Evolutionary conservation across 352 stramenopile species (phyloP).

Genomic region (Pythium phragmiticola): DNA sequence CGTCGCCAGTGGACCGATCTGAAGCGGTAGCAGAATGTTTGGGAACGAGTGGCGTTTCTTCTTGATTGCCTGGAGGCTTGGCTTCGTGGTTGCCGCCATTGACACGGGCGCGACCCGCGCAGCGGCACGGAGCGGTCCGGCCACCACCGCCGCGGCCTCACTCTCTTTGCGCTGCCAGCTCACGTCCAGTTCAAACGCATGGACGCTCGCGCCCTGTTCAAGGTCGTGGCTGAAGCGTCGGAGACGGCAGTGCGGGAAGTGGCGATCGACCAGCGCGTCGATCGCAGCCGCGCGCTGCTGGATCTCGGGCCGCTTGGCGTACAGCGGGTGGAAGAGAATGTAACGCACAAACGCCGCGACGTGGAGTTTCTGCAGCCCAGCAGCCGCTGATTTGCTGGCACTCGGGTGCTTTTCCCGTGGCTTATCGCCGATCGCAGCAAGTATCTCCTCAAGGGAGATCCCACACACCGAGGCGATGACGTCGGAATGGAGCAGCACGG

Average conservation of each 20-base stretch:
- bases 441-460: conserved; percentile 54
- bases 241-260: conserved; percentile 69
- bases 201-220: conserved; percentile 19
- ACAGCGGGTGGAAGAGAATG: conserved; percentile 75
- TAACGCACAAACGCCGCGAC: conserved; percentile 67
- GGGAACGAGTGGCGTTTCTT: conserved; percentile 69
- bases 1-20: conserved; percentile 11
- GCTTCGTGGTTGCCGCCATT: conserved; percentile 21
- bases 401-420: conserved; percentile 38
- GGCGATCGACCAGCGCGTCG: conserved; percentile 57
- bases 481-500: conserved; percentile 62
- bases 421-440: conserved; percentile 54
- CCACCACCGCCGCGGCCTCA: neutral
- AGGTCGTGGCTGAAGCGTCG: conserved; percentile 65
- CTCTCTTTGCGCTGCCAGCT: conserved; percentile 25
- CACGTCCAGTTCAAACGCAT: conserved; percentile 20
- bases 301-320: conserved; percentile 48
- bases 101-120: conserved; percentile 24
- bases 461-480: conserved; percentile 35
- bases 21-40: conserved; percentile 44
- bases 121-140: conserved; percentile 12
- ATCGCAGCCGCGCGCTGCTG: conserved; percentile 32
- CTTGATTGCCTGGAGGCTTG: conserved; percentile 28
- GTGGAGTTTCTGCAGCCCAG: conserved; percentile 44
- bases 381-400: conserved; percentile 16